Evolutionary conservation across 1,139 yeast species (phyloP).

Genomic region (Scheffersomyces segobiensis): DNA sequence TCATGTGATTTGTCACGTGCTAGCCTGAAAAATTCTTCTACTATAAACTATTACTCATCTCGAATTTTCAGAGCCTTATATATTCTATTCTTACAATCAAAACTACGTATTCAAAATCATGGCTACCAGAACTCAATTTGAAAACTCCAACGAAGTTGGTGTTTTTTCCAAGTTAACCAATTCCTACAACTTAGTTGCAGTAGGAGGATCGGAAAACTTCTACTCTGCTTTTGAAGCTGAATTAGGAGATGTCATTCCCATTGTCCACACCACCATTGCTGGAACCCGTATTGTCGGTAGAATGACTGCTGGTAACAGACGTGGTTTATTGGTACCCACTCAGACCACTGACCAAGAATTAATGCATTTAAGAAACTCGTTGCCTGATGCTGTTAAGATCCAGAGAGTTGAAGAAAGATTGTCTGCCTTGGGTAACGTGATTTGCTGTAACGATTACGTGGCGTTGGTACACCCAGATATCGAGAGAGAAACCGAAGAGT

Average conservation of each 20-base stretch:
- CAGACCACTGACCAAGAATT: slow-evolving; percentile 99
- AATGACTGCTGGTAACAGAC: slow-evolving; percentile 98
- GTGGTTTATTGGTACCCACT: slow-evolving; percentile 95
- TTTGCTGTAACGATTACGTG: slow-evolving; percentile 98
- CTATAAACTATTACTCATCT: slow-evolving; percentile 7
- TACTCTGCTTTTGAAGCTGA: slow-evolving; percentile 98
- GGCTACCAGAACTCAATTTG: slow-evolving; percentile 71
- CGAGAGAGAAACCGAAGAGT: slow-evolving; percentile 98
- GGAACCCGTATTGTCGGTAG: slow-evolving; percentile 98
- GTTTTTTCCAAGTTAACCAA: slow-evolving; percentile 96
- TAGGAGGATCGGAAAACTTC: slow-evolving; percentile 97
- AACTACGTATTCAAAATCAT: slow-evolving; percentile 16
- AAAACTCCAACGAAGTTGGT: slow-evolving; percentile 97
- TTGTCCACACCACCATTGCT: slow-evolving; percentile 95
- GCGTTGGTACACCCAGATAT: slow-evolving; percentile 99
- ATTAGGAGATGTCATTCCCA: slow-evolving; percentile 93
- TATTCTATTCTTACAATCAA: not conserved
- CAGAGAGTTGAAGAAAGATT: slow-evolving; percentile 98
- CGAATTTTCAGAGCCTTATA: slow-evolving; percentile 1
- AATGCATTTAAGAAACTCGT: slow-evolving; percentile 93
- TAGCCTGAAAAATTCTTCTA: not conserved
- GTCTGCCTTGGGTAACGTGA: slow-evolving; percentile 95
- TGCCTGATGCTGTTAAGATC: slow-evolving; percentile 94
- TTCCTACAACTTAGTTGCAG: slow-evolving; percentile 93
- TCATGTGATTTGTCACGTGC: not conserved